phyloP scores from a whole-genome alignment of 169 alveolate species.

The Plasmodium cynomolgi region DNA sequence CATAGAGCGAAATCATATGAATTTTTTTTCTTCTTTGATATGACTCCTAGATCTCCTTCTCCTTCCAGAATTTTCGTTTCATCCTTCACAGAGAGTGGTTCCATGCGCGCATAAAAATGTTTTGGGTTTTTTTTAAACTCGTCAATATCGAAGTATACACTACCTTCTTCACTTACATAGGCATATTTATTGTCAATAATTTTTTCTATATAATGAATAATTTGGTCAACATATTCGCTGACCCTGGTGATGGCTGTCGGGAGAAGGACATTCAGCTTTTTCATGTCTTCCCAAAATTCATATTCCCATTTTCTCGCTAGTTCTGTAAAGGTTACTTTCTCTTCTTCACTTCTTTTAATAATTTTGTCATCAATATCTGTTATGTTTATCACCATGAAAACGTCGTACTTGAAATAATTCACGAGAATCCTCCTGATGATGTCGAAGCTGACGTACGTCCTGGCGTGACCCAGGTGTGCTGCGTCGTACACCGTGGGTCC shows the following conservation, averaged over 20 bases:
- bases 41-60: constrained; percentile 93
- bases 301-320: constrained; percentile 94
- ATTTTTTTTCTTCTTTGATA: constrained; percentile 92
- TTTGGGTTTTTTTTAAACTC: constrained; percentile 87
- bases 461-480: constrained; percentile 99
- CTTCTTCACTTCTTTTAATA: constrained; percentile 87
- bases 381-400: constrained; percentile 95
- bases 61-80: constrained; percentile 90
- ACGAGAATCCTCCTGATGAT: constrained; percentile 94
- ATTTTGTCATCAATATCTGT: constrained; percentile 99
- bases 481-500: constrained; percentile 98
- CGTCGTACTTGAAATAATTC: constrained; percentile 96
- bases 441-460: constrained; percentile 97
- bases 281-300: constrained; percentile 93
- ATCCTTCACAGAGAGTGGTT: constrained; percentile 91
- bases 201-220: constrained; percentile 91
- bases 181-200: constrained; percentile 95
- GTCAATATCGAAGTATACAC: constrained; percentile 96
- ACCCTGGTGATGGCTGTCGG: constrained; percentile 97
- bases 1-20: constrained; percentile 97
- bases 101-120: constrained; percentile 95
- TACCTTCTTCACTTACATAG: constrained; percentile 94
- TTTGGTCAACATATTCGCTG: constrained; percentile 96
- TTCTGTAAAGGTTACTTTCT: constrained; percentile 83
- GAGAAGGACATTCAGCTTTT: constrained; percentile 90